Evolutionary conservation across 352 stramenopile species (phyloP).

Genomic region (Phytophthora pseudosyringae): DNA sequence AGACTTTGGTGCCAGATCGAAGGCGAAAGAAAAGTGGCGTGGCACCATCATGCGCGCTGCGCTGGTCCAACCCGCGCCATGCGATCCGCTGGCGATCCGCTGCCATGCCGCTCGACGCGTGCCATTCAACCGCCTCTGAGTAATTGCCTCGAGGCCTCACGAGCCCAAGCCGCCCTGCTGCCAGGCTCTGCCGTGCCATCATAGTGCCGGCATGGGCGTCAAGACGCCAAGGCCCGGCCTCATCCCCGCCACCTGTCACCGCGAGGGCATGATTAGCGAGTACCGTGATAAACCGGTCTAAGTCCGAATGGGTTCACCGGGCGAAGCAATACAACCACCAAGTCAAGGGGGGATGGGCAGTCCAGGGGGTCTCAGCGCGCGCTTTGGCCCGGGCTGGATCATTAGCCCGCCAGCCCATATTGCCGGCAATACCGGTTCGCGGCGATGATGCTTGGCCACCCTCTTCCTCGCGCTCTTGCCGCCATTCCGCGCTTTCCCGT

Average conservation of each 20-base stretch:
- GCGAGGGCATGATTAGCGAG: constrained; percentile 5
- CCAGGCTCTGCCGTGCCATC: not conserved
- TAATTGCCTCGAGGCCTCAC: not conserved
- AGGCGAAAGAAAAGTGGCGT: constrained; percentile 34
- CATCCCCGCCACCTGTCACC: constrained; percentile 18
- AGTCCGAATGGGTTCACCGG: constrained; percentile 35
- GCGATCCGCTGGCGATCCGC: constrained; percentile 9
- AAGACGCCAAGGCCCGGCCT: constrained; percentile 2
- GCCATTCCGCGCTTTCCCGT: constrained; percentile 49
- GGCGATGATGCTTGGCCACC: constrained; percentile 27
- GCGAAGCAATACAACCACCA: too few relatives aligned
- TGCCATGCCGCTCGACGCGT: constrained; percentile 21
- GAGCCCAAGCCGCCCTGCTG: not conserved
- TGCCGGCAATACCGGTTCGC: constrained; percentile 25
- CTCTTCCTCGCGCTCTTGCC: constrained; percentile 25
- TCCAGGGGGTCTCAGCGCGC: too few relatives aligned
- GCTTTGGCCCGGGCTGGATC: constrained; percentile 7
- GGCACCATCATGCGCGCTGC: constrained; percentile 10
- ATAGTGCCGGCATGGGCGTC: not conserved
- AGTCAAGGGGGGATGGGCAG: too few relatives aligned
- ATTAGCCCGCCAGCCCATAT: constrained; percentile 27
- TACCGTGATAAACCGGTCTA: constrained; percentile 6
- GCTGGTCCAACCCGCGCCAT: constrained; percentile 8
- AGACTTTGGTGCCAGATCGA: constrained; percentile 18
- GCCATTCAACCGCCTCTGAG: constrained; percentile 2